Percentiles rank a stretch among this genome's conserved stretches.
Conservation (phyloP, 306 rosid species). For the Mimosa pudica region DNA sequence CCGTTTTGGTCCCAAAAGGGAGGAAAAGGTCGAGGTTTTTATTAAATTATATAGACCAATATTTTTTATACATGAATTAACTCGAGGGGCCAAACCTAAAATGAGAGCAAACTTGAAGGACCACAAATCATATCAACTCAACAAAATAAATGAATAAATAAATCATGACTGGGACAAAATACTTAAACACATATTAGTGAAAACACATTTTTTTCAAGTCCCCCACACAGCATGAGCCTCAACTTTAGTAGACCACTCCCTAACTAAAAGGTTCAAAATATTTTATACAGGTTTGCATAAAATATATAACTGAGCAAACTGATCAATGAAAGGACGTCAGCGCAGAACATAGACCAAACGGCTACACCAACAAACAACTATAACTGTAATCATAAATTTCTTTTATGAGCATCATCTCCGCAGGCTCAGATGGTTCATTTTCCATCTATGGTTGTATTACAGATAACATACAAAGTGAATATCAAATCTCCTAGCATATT, state of each 20-base stretch:
- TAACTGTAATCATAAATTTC: background rate
- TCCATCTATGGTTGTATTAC: background rate
- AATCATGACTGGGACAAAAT: slow-evolving; percentile 6
- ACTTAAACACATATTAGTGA: background rate
- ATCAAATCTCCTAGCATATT: slow-evolving; percentile 1
- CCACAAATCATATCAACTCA: too few relatives aligned
- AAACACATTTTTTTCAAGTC: background rate
- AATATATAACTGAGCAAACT: background rate
- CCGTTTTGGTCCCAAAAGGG: too few relatives aligned
- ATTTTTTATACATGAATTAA: too few relatives aligned
- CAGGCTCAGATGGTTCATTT: background rate
- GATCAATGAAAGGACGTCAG: background rate
- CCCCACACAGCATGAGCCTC: background rate
- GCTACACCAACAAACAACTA: background rate
- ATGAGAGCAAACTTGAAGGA: too few relatives aligned
- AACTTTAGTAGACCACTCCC: background rate
- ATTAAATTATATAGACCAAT: too few relatives aligned
- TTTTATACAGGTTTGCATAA: background rate
- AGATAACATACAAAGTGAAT: background rate
- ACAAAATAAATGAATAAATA: background rate
- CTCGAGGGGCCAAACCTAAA: too few relatives aligned
- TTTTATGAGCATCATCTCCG: background rate
- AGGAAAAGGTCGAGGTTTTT: too few relatives aligned
- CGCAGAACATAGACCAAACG: background rate
- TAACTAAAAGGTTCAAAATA: background rate